Evolutionary conservation across 2,329 filamentous ascomycete genomes (phyloP), one percentile per base, ranked within the genome.

Genomic region (Hymenoscyphus albidus): DNA sequence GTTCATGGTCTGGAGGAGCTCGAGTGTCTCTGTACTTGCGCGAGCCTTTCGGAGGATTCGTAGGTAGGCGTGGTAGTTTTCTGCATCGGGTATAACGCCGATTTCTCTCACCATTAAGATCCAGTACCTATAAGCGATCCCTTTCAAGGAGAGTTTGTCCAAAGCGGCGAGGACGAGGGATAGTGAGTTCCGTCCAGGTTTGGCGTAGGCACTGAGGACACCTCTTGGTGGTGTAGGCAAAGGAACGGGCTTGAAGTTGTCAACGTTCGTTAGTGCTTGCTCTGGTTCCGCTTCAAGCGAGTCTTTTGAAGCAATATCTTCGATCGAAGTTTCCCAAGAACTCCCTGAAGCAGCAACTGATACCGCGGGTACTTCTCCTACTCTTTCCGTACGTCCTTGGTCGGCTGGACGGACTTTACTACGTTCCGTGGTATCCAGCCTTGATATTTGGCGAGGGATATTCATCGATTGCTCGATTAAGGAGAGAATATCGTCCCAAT

Each of bases 381-480:
- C n/a, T 51, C 22, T n/a, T 32, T 22, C 22, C 27, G 18, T 27
- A 51, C 22, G 22, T 12, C 55, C 51, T 59, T 67, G 63, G 27
- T 39, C 55, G 39, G 56, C 14, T 13, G 66, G 60, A n/a, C 69
- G 64, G 2, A 65, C 60, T 44, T n/a, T 18, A 14, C 35, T 57
- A 18, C 67, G 67, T 18, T 63, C 64, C 58, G n/a, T 22, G 16
- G 65, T 66, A 22, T 59, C 68, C 13, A 63, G 58, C 59, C 61
- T 65, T 13, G 70, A 70, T 1, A 73, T 18, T 69, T 79, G 74
- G 61, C 86, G 84, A 40, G 88, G 85, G 54, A 97, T 83, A 58
- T 86, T 84, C 86, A 94, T 93, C 0, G 92, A 91, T 77, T 97
- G 88, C 69, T 92, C 83, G n/a, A 96, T 77, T 22, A 97, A 80